phyloP scores from a whole-genome alignment of 2,329 filamentous ascomycete genomes.

The Pyrenochaeta sp. region DNA sequence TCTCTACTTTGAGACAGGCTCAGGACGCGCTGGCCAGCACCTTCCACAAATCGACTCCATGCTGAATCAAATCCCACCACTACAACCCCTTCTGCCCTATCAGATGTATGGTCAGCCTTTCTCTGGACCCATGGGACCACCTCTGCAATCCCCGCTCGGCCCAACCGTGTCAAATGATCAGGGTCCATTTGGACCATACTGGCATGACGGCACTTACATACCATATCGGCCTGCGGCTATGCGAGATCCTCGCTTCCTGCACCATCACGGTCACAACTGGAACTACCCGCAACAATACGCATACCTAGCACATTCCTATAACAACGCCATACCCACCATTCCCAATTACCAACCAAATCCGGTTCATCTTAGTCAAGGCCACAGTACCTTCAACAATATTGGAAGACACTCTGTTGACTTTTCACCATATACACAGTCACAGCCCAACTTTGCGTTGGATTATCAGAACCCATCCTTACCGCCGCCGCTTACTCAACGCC shows the following conservation, averaged over 20 bases:
- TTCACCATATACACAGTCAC: slow-evolving; percentile 33
- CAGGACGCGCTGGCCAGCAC: slow-evolving; percentile 50
- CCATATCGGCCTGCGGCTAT: slow-evolving; percentile 52
- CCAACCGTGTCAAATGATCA: slow-evolving; percentile 53
- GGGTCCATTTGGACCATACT: slow-evolving; percentile 52
- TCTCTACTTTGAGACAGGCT: slow-evolving; percentile 48
- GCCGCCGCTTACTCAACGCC: slow-evolving; percentile 29
- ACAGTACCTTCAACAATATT: slow-evolving; percentile 31
- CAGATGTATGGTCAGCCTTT: slow-evolving; percentile 51
- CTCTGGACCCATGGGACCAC: slow-evolving; percentile 41
- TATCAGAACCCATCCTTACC: slow-evolving; percentile 36
- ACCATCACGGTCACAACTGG: slow-evolving; percentile 44
- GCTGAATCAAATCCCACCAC: slow-evolving; percentile 66
- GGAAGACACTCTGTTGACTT: slow-evolving; percentile 34
- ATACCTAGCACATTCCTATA: slow-evolving; percentile 38
- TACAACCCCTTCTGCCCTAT: slow-evolving; percentile 63
- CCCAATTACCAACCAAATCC: slow-evolving; percentile 36
- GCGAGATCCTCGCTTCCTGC: slow-evolving; percentile 49
- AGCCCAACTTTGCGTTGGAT: slow-evolving; percentile 33
- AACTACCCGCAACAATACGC: slow-evolving; percentile 39
- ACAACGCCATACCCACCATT: slow-evolving; percentile 32
- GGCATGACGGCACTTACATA: slow-evolving; percentile 52
- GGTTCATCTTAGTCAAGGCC: slow-evolving; percentile 36
- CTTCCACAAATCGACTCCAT: slow-evolving; percentile 67
- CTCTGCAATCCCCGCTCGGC: slow-evolving; percentile 45